Evolutionary conservation across 73 alveolate genomes (phyloP).

Genomic region (Paraurostyla sp.): DNA sequence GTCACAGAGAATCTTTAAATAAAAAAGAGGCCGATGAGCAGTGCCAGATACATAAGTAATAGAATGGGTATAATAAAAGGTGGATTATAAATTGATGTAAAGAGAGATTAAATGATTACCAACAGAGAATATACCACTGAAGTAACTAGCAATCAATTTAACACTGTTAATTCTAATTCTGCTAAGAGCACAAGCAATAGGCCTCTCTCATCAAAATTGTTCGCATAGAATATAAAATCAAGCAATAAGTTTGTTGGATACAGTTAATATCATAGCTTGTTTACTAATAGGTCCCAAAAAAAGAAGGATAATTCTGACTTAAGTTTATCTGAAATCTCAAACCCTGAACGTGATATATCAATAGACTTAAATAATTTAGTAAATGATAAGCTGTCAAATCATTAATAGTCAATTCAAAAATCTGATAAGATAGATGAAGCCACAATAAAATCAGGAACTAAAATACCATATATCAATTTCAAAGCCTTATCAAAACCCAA

Average conservation of each 20-base stretch:
- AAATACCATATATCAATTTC: not conserved
- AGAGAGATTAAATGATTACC: not conserved
- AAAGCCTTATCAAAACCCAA: too few relatives aligned
- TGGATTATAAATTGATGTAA: not conserved
- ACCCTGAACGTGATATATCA: not conserved
- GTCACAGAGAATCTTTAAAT: not conserved
- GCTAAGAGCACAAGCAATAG: too few relatives aligned
- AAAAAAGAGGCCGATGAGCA: not conserved
- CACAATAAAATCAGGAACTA: not conserved
- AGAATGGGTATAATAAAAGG: not conserved
- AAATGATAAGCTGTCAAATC: not conserved
- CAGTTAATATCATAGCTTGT: not conserved
- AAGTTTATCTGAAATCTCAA: not conserved
- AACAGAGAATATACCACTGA: too few relatives aligned
- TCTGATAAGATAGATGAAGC: not conserved
- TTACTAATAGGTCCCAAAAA: not conserved
- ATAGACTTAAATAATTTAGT: not conserved
- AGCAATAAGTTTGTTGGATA: not conserved
- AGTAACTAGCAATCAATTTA: too few relatives aligned
- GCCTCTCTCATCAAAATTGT: too few relatives aligned
- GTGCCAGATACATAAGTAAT: not conserved
- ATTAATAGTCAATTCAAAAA: not conserved
- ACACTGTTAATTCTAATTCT: too few relatives aligned
- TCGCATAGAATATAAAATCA: too few relatives aligned
- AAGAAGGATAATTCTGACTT: not conserved